Percentiles rank a stretch among this genome's conserved stretches.
Conservation (phyloP, 2,329 filamentous ascomycete genomes). For the Tolypocladium ovalisporum region DNA sequence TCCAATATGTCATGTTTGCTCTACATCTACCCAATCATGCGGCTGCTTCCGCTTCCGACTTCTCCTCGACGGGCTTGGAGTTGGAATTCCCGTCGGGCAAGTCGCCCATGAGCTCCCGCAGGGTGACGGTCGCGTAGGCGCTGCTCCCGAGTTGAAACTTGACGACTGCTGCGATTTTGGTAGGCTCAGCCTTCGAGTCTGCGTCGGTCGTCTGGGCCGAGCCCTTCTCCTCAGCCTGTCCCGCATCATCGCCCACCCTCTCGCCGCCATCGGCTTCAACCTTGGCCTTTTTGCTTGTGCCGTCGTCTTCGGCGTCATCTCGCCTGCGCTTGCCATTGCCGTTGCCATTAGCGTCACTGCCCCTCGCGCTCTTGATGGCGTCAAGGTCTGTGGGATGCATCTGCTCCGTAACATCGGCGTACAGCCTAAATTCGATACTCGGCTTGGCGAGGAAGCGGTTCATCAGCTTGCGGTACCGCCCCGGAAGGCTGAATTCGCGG, state of each 20-base stretch:
- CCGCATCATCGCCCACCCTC: background rate
- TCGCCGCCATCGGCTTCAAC: background rate
- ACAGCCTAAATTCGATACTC: slow-evolving; percentile 58
- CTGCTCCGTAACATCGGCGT: slow-evolving; percentile 64
- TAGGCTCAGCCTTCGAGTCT: slow-evolving; percentile 9
- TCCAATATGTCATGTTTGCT: background rate
- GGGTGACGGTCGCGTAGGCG: slow-evolving; percentile 75
- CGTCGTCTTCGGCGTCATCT: slow-evolving; percentile 6
- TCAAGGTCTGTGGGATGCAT: slow-evolving; percentile 84
- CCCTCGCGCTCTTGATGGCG: slow-evolving; percentile 36
- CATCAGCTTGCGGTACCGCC: slow-evolving; percentile 78
- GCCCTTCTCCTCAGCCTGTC: slow-evolving; percentile 3
- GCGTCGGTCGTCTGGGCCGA: slow-evolving; percentile 11
- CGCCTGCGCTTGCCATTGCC: slow-evolving; percentile 7
- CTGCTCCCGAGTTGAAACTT: slow-evolving; percentile 69
- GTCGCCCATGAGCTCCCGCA: slow-evolving; percentile 63
- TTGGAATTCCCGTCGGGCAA: slow-evolving; percentile 13
- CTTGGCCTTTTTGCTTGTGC: slow-evolving; percentile 11
- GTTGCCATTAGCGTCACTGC: slow-evolving; percentile 1
- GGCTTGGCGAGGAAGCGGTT: slow-evolving; percentile 56
- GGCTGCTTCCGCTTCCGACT: background rate
- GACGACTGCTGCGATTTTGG: slow-evolving; percentile 54
- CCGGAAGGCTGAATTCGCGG: slow-evolving; percentile 80
- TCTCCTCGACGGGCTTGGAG: background rate
- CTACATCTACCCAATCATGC: background rate